Evolutionary conservation across 441 rosid genomes (phyloP).

Genomic region (Dalechampia spathulata): DNA sequence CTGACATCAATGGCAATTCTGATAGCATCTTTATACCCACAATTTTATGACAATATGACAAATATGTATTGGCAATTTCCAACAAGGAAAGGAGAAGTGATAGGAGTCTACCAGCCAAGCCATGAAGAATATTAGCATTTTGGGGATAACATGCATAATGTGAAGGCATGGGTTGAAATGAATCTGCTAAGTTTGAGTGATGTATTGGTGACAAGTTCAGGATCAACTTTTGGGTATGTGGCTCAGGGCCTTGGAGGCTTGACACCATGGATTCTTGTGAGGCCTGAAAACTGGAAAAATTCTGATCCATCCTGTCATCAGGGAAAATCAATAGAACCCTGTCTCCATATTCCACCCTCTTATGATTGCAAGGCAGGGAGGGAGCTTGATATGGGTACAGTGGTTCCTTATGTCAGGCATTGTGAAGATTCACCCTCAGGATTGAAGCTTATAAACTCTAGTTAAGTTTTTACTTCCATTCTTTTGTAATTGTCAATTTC

Average conservation of each 20-base stretch:
- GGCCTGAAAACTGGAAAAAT: not conserved
- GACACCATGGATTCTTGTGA: slow-evolving; percentile 21
- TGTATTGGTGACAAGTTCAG: slow-evolving; percentile 18
- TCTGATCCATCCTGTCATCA: slow-evolving; percentile 14
- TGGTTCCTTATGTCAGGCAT: slow-evolving; percentile 10
- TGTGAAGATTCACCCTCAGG: slow-evolving; percentile 5
- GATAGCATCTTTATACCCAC: slow-evolving; percentile 3
- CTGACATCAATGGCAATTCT: not conserved
- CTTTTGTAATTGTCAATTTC: too few relatives aligned
- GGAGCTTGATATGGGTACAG: not conserved
- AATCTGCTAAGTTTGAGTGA: slow-evolving; percentile 22
- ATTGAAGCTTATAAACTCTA: slow-evolving; percentile 1
- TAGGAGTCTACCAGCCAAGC: slow-evolving; percentile 23
- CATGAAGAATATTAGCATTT: slow-evolving; percentile 16
- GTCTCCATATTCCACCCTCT: slow-evolving; percentile 11
- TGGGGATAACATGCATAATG: slow-evolving; percentile 17
- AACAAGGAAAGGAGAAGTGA: slow-evolving; percentile 14
- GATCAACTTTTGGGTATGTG: slow-evolving; percentile 30
- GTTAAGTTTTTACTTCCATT: too few relatives aligned
- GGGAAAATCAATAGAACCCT: slow-evolving; percentile 24
- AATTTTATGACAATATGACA: slow-evolving; percentile 1
- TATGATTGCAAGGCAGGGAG: slow-evolving; percentile 5
- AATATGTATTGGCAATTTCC: slow-evolving; percentile 13
- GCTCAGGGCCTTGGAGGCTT: slow-evolving; percentile 24
- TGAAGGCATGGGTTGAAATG: slow-evolving; percentile 30